Evolutionary conservation across 129 eudicot genomes (phyloP).

Genomic region (Helichrysum umbraculigerum): DNA sequence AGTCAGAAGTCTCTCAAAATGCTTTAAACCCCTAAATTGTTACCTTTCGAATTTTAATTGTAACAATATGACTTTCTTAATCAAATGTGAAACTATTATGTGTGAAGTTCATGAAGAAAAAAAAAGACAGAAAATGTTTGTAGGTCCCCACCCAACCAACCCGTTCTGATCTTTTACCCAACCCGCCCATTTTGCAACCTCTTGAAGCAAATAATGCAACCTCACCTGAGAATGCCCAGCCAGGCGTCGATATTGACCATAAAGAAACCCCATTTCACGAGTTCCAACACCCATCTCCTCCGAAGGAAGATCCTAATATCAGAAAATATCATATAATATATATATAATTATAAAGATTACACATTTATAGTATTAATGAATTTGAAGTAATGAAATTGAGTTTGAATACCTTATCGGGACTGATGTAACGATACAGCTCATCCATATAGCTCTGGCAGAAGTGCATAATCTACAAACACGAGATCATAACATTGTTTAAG

Average conservation of each 20-base stretch:
- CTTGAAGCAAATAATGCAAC: slow-evolving; percentile 24
- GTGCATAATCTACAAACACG: slow-evolving; percentile 67
- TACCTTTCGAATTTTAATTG: background rate
- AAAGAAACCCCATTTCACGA: slow-evolving; percentile 95
- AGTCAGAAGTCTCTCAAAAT: background rate
- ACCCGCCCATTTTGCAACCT: slow-evolving; percentile 11
- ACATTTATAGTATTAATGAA: background rate
- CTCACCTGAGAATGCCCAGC: slow-evolving; percentile 94
- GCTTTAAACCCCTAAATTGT: background rate
- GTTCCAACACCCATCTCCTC: slow-evolving; percentile 98
- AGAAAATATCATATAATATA: background rate
- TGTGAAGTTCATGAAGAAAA: background rate
- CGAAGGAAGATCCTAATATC: slow-evolving; percentile 90
- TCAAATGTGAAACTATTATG: background rate
- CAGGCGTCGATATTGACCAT: slow-evolving; percentile 88
- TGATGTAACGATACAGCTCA: slow-evolving; percentile 86
- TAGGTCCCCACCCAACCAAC: background rate
- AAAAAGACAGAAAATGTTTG: background rate
- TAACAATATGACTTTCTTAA: background rate
- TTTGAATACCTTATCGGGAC: slow-evolving; percentile 83
- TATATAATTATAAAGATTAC: slow-evolving; percentile 13
- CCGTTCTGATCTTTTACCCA: background rate
- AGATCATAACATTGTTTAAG: slow-evolving; percentile 1
- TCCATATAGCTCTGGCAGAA: slow-evolving; percentile 98
- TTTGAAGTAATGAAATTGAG: slow-evolving; percentile 1